Conservation (phyloP, 352 stramenopile species). For the Aphanomyces cochlioides region DNA sequence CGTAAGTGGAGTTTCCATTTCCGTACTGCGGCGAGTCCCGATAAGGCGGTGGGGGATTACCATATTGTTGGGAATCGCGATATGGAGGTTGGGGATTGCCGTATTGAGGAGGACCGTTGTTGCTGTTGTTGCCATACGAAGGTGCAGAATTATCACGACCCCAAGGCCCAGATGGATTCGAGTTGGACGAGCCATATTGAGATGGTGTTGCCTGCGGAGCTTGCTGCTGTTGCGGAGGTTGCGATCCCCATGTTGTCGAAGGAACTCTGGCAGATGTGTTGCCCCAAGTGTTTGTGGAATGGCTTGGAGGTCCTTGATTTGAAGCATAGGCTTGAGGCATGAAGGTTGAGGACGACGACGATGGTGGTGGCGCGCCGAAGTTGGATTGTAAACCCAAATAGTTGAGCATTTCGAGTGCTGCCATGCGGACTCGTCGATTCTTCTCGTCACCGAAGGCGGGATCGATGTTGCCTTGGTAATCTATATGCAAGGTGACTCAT, state of each 20-base stretch:
- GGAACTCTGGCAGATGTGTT: background rate
- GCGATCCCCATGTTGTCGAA: background rate
- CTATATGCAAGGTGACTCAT: slow-evolving; percentile 35
- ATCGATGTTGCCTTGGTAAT: slow-evolving; percentile 70
- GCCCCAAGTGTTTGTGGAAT: background rate
- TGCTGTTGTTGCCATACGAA: slow-evolving; percentile 3
- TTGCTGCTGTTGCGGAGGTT: background rate
- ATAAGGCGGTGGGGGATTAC: background rate
- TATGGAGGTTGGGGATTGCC: background rate
- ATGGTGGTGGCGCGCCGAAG: background rate
- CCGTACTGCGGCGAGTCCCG: background rate
- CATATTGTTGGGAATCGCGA: background rate
- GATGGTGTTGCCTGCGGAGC: background rate
- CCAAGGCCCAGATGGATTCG: background rate
- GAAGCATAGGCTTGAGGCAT: background rate
- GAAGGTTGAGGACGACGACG: background rate
- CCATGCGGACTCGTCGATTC: slow-evolving; percentile 77
- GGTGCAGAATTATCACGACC: background rate
- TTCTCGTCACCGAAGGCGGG: slow-evolving; percentile 78
- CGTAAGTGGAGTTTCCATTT: background rate
- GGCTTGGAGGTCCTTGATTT: background rate
- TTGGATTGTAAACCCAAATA: slow-evolving; percentile 1
- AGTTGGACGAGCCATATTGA: background rate
- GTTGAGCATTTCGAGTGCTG: slow-evolving; percentile 35
- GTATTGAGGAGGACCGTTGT: slow-evolving; percentile 9